Conservation (phyloP, 257 asterid genomes). For the Linderniella brevidens region DNA sequence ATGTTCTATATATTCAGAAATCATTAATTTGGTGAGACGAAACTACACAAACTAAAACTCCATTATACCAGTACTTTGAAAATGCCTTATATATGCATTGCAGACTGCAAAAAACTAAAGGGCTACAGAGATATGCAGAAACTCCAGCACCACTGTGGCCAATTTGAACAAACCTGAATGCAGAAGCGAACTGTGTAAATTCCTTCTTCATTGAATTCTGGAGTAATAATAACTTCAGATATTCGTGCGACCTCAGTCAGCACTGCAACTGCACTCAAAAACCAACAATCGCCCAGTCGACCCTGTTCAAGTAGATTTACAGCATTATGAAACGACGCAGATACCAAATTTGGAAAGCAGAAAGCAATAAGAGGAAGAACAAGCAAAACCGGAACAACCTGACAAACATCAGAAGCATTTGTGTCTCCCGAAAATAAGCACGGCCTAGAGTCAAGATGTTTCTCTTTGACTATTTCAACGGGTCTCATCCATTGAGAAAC, state of each 20-base stretch:
- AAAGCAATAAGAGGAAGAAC: not conserved
- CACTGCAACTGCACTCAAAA: slow-evolving; percentile 98
- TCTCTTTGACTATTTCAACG: slow-evolving; percentile 61
- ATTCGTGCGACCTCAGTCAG: slow-evolving; percentile 82
- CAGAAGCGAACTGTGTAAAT: slow-evolving; percentile 94
- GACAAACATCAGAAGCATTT: slow-evolving; percentile 97
- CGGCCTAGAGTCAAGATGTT: slow-evolving; percentile 54
- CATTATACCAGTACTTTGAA: no score
- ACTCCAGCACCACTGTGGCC: no score
- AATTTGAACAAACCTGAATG: slow-evolving; percentile 49
- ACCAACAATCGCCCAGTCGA: slow-evolving; percentile 98
- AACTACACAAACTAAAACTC: no score
- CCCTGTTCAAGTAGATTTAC: slow-evolving; percentile 29
- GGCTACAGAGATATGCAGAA: no score
- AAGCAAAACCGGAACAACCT: slow-evolving; percentile 26
- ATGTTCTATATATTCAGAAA: not conserved
- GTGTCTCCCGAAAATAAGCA: slow-evolving; percentile 79
- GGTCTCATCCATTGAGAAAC: slow-evolving; percentile 96
- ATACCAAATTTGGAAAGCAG: not conserved
- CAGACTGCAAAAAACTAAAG: no score
- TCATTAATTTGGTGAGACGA: no score
- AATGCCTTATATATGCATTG: no score
- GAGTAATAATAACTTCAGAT: slow-evolving; percentile 91
- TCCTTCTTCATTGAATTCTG: slow-evolving; percentile 87
- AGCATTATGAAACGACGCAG: not conserved